A percentile compares a stretch with the other conserved stretches of the same genome.
Conservation (phyloP, 2,329 filamentous ascomycete genomes). For the Pseudogymnoascus sp. region DNA sequence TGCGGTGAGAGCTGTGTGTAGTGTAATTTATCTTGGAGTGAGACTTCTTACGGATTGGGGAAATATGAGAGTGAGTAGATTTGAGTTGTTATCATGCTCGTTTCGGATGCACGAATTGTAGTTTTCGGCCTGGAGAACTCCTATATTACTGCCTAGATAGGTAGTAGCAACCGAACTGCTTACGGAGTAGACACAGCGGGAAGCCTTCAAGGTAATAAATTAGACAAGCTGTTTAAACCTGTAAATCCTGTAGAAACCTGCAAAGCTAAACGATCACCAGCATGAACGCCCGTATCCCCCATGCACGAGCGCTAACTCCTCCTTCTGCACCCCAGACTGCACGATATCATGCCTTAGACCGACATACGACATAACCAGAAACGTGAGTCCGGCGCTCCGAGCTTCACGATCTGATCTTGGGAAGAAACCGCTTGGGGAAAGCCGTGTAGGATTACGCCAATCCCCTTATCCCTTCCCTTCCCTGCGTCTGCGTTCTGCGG, state of each 20-base stretch:
- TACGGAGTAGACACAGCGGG: neutral
- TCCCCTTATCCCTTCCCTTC: neutral
- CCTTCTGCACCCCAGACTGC: conserved; percentile 2
- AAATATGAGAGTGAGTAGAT: neutral
- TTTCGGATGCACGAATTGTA: neutral
- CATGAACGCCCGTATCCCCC: neutral
- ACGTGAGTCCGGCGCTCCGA: neutral
- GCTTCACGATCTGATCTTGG: neutral
- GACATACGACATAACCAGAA: neutral
- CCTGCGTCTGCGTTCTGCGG: no score
- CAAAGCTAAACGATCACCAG: neutral
- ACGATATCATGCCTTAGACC: neutral
- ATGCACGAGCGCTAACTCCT: neutral
- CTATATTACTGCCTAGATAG: neutral
- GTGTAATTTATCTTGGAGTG: neutral
- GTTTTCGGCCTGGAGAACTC: neutral
- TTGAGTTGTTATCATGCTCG: neutral
- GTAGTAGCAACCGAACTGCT: conserved; percentile 6
- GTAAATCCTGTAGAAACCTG: neutral
- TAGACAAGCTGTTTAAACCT: neutral
- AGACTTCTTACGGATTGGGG: neutral
- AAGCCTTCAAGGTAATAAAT: neutral
- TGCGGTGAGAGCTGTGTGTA: neutral
- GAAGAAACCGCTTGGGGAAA: neutral
- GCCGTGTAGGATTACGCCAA: neutral